Evolutionary conservation across 306 rosid species (phyloP), one percentile per base, ranked within the genome.

Genomic region (Ziziphus jujuba): DNA sequence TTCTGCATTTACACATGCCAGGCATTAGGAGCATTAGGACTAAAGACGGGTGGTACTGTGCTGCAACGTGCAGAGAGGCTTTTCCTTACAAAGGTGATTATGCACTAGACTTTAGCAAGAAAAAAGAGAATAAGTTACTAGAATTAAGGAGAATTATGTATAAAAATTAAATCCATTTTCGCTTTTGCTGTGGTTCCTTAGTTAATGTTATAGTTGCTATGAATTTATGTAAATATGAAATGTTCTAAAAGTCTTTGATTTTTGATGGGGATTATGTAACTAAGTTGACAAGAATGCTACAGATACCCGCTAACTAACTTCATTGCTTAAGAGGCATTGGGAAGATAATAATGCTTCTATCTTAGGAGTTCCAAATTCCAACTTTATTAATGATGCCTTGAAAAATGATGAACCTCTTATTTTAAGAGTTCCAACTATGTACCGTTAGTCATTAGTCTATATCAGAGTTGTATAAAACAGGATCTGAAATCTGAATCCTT

Each of bases 51-150:
- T 33, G 98, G 98, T 53, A 93, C 97, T 24, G 70, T 88, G 69
- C 95, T 88, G 84, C 98, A 93, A 78, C 97, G 97, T 28, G 98
- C 98, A 47, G 98, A 93, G 84, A 88, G 97, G 80, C 95, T 93
- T 67, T 88, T 90, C 82, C 95, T 93, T 45, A 90, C 95, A 31
- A 93, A 93, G 96, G 98, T 93, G 20, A 62, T 43, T 47, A 0
- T 69, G 25, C 10, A 3, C 65, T 56, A 16, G 25, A 50, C 47
- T 51, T 57, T 56, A 2, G 9, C 33, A 12, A 16, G n/a, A 12
- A 15, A 65, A 64, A n/a, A 49, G 10, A 19, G 20, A 11, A 34
- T 28, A 14, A 15, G 53, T 36, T 44, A 12, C 44, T 6, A 38
- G 33, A 7, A 43, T 47, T 54, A 36, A 16, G 54, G 23, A 55